Conservation (phyloP, 1,139 yeast species). For the Yamadazyma trypodendri region DNA sequence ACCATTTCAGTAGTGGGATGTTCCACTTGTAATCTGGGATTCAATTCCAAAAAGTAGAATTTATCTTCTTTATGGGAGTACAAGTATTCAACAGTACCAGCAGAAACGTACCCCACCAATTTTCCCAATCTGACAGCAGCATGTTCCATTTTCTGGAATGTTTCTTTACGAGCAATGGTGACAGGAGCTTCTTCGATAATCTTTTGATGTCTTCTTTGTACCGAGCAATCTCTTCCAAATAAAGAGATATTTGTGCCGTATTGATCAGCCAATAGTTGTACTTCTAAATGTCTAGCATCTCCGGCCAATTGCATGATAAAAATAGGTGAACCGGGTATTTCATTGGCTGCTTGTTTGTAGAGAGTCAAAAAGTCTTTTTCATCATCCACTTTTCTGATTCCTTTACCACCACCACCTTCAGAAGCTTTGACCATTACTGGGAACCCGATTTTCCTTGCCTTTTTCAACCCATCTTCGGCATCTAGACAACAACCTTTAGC, state of each 20-base stretch:
- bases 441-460: conserved; percentile 86
- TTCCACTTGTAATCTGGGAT: conserved; percentile 98
- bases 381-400: conserved; percentile 86
- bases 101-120: conserved; percentile 95
- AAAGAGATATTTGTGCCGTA: conserved; percentile 92
- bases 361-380: conserved; percentile 69
- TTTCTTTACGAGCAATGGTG: conserved; percentile 82
- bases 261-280: conserved; percentile 91
- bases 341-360: conserved; percentile 88
- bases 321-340: conserved; percentile 94
- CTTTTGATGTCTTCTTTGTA: conserved; percentile 96
- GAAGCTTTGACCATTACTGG: conserved; percentile 97
- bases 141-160: conserved; percentile 88
- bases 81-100: conserved; percentile 97
- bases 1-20: conserved; percentile 99
- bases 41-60: conserved; percentile 91
- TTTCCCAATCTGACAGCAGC: conserved; percentile 97
- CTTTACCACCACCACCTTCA: conserved; percentile 99
- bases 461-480: conserved; percentile 84
- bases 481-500: conserved; percentile 81
- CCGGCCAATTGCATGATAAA: conserved; percentile 95
- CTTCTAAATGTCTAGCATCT: conserved; percentile 93
- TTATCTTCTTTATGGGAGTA: conserved; percentile 93
- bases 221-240: conserved; percentile 96
- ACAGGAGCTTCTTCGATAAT: conserved; percentile 97